A percentile compares a stretch with the other conserved stretches of the same genome.
Evolutionary conservation across 148 eudicot species (phyloP).

Genomic region (Diospyros kaki): DNA sequence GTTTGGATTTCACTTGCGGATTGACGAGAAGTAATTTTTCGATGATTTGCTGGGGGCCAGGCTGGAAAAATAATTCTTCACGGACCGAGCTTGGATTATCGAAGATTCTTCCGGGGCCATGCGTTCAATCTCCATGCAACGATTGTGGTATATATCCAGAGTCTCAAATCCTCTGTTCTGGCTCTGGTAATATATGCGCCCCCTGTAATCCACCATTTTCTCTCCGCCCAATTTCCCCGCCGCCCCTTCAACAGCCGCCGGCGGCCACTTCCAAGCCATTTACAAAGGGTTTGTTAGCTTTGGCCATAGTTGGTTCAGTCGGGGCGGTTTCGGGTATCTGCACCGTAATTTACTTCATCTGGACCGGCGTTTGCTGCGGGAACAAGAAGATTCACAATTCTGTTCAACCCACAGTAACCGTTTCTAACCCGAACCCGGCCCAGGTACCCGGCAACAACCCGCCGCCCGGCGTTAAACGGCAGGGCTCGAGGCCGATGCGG

Average conservation of each 20-base stretch:
- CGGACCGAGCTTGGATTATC: slow-evolving; percentile 32
- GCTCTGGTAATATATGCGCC: slow-evolving; percentile 50
- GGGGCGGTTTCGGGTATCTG: slow-evolving; percentile 60
- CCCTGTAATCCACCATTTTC: slow-evolving; percentile 22
- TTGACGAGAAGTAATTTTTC: slow-evolving; percentile 50
- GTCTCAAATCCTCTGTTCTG: slow-evolving; percentile 57
- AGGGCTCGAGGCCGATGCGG: slow-evolving; percentile 64
- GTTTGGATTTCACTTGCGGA: slow-evolving; percentile 65
- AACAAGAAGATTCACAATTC: slow-evolving; percentile 79
- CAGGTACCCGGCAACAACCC: slow-evolving; percentile 50
- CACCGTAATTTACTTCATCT: slow-evolving; percentile 47
- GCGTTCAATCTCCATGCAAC: slow-evolving; percentile 46
- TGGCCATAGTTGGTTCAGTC: slow-evolving; percentile 66
- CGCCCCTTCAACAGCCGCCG: slow-evolving; percentile 20
- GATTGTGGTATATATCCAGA: slow-evolving; percentile 55
- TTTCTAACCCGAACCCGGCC: slow-evolving; percentile 35
- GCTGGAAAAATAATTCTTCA: slow-evolving; percentile 36
- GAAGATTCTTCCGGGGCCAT: slow-evolving; percentile 62
- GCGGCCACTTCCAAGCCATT: slow-evolving; percentile 34
- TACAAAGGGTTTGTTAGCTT: slow-evolving; percentile 54
- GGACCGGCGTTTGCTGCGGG: slow-evolving; percentile 66
- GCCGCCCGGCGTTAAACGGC: slow-evolving; percentile 56
- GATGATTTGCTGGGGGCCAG: slow-evolving; percentile 77
- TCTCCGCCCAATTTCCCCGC: slow-evolving; percentile 17
- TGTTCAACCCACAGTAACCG: slow-evolving; percentile 69